Evolutionary conservation across 163 green algal species (phyloP), one percentile per base, ranked within the genome.

Genomic region (Scenedesmus sp.): DNA sequence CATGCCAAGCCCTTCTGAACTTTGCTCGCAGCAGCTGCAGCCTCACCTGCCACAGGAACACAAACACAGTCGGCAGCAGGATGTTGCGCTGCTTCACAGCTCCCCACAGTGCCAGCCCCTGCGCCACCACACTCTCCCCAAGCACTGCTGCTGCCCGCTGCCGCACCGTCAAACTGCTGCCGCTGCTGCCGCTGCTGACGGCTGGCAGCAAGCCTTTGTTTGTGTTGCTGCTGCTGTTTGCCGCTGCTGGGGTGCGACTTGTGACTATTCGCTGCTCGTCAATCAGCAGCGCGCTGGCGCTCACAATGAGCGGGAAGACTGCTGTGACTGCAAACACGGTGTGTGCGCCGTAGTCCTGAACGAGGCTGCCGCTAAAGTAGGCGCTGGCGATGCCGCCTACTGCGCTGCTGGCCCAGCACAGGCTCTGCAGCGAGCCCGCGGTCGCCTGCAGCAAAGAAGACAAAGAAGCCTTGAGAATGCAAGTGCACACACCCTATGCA

Each of bases 31-130:
- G 34, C 34, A 34, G 83, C 84, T 0, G 34, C 34, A 46, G 34
- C 34, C 92, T 7, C 92, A 96, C 96, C 95, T 99, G 96, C 97
- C 98, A 99, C 1, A 98, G 12, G 92, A 99, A 99, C 10, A 99
- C 94, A 92, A 99, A 99, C 5, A 97, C 9, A 0, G 98, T 97
- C 2, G 98, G 98, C 81, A 98, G 93, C 54, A 99, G 89, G 87
- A 99, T 99, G 91, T 92, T 92, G 10, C 88, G 94, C 90, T 98
- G 95, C 64, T 87, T 96, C 54, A 99, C 93, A 4, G 97, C 97
- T 2, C 66, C 85, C 95, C 96, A 98, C 87, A 99, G 95, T 20
- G 94, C 93, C 52, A 52, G 55, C 0, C 90, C 92, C 91, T 98
- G 97, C 13, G 55, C 62, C 74, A 88, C 86, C 81, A 97, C 55